These are phyloP conservation scores for Leishmania tarentolae DNA, from an alignment of 208 protist species.

Conservation along the genomic window DNA sequence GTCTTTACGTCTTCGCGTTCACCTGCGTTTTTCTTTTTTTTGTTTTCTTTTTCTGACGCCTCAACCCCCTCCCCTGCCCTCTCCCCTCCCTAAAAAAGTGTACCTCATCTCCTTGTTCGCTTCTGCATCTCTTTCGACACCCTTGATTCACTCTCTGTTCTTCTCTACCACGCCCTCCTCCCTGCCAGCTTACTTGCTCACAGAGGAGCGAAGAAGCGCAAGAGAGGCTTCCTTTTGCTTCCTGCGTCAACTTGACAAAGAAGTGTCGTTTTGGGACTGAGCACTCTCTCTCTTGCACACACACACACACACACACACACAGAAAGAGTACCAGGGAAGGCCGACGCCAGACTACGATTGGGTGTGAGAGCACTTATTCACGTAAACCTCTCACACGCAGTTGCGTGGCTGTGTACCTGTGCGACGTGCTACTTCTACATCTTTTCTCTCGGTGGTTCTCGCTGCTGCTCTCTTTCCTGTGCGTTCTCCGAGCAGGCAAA, in stretches of 20 bases:
- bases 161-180: not conserved
- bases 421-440: not conserved
- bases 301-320: not conserved
- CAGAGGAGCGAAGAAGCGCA: not conserved
- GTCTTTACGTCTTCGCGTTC: not conserved
- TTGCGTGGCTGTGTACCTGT: not conserved
- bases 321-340: not conserved
- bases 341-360: not conserved
- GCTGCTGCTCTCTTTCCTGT: not conserved
- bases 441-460: not conserved
- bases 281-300: too few relatives aligned
- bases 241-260: not conserved
- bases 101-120: not conserved
- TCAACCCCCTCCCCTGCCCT: too few relatives aligned
- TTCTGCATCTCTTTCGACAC: not conserved
- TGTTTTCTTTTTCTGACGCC: not conserved
- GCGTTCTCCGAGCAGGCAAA: not conserved
- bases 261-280: not conserved
- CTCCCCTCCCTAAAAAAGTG: too few relatives aligned
- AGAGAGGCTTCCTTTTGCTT: not conserved
- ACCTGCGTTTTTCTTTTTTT: not conserved
- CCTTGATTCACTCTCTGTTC: not conserved
- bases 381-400: not conserved
- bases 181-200: not conserved
- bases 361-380: not conserved